These are phyloP conservation scores for Talaromyces sp. DNA, from an alignment of 2,329 filamentous ascomycete species.

Conservation along the genomic window DNA sequence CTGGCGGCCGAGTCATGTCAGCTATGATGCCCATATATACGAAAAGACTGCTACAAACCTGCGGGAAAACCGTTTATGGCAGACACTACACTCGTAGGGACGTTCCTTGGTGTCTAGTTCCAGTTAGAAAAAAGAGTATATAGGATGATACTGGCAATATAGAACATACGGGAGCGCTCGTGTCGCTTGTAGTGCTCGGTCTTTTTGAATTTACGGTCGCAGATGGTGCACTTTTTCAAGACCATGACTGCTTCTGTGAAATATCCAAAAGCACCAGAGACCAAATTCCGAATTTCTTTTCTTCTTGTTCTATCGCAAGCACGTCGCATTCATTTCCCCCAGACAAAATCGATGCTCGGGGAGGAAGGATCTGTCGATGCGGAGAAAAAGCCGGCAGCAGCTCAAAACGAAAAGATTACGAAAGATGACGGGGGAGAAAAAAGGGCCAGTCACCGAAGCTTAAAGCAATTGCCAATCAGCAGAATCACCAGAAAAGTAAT, in stretches of 20 bases:
- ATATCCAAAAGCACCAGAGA: no score
- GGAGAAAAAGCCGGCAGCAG: neutral
- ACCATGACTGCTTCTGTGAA: slow-evolving; percentile 28
- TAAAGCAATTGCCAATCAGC: neutral
- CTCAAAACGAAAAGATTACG: slow-evolving; percentile 2
- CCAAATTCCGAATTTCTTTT: neutral
- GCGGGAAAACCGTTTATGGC: slow-evolving; percentile 52
- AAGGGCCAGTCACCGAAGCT: neutral
- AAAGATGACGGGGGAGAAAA: neutral
- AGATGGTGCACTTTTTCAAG: slow-evolving; percentile 42
- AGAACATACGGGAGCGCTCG: slow-evolving; percentile 47
- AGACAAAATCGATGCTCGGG: neutral
- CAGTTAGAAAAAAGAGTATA: neutral
- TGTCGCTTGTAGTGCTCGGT: slow-evolving; percentile 54
- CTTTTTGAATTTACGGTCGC: slow-evolving; percentile 54
- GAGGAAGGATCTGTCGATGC: neutral
- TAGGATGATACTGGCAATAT: neutral
- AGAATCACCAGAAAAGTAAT: neutral
- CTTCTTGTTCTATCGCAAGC: neutral
- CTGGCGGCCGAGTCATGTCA: slow-evolving; percentile 19
- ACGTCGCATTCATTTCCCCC: neutral
- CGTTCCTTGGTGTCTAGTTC: slow-evolving; percentile 50
- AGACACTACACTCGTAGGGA: slow-evolving; percentile 51
- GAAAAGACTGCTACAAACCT: slow-evolving; percentile 33
- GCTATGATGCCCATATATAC: neutral